A percentile compares a stretch with the other conserved stretches of the same genome.
These are phyloP conservation scores for Ichthyophthirius multifiliis DNA, from an alignment of 169 alveolate genomes.

Conservation along the genomic window DNA sequence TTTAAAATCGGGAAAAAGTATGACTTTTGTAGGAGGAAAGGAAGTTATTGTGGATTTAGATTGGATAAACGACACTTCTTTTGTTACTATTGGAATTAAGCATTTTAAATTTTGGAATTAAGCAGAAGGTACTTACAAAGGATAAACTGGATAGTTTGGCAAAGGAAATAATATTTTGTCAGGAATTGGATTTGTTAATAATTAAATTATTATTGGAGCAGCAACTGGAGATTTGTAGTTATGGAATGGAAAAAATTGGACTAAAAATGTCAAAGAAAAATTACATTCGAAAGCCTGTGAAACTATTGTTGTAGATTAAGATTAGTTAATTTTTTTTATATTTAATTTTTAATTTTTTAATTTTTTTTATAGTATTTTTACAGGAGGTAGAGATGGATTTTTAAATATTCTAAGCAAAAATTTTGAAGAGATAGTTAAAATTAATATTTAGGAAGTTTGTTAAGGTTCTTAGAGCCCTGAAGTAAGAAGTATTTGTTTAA, in stretches of 20 bases:
- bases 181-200: slow-evolving; percentile 45
- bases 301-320: slow-evolving; percentile 48
- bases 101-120: slow-evolving; percentile 77
- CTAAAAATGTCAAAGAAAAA: slow-evolving; percentile 25
- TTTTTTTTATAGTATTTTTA: slow-evolving; percentile 36
- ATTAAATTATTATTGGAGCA: slow-evolving; percentile 59
- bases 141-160: slow-evolving; percentile 56
- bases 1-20: slow-evolving; percentile 16
- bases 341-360: not conserved
- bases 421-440: slow-evolving; percentile 29
- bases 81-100: slow-evolving; percentile 79
- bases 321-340: slow-evolving; percentile 4
- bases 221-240: slow-evolving; percentile 62
- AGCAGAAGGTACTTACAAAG: slow-evolving; percentile 38
- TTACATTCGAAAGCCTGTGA: slow-evolving; percentile 61
- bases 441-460: slow-evolving; percentile 16
- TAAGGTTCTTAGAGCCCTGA: not conserved
- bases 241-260: slow-evolving; percentile 59
- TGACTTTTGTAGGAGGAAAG: slow-evolving; percentile 48
- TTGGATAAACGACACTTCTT: slow-evolving; percentile 63
- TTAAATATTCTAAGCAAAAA: slow-evolving; percentile 49
- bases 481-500: slow-evolving; percentile 3
- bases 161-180: slow-evolving; percentile 51
- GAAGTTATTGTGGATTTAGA: slow-evolving; percentile 62
- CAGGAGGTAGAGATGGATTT: slow-evolving; percentile 82